Evolutionary conservation across 139 green algal genomes (phyloP), one percentile per base, ranked within the genome.

Genomic region (Chlorella sp.): DNA sequence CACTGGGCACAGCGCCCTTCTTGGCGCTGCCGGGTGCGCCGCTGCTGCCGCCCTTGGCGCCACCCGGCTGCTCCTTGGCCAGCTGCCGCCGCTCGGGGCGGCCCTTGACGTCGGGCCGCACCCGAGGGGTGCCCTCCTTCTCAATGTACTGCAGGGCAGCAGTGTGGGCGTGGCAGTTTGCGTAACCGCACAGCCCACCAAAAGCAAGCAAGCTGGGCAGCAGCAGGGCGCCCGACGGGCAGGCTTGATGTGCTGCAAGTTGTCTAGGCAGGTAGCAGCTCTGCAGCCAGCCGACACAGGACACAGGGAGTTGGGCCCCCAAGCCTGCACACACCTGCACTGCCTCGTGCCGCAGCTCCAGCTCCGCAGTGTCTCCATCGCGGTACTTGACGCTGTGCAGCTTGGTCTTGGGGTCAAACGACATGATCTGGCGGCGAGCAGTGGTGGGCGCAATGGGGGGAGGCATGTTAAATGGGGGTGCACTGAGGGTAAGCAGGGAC

Each of bases 321-420:
- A 55, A 55, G 44, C 7, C 7, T 23, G 12, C 2, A 21, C 51
- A 15, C 51, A 60, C 51, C 32, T 70, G 64, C 80, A 95, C 88
- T 7, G 92, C 90, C 86, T 95, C 92, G 64, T 95, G 68, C 62
- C 60, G 51, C 47, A 95, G 88, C 23, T 44, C 28, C 32, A 91
- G 76, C 41, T 78, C 25, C 85, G 93, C 86, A 38, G 86, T 62
- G 56, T 95, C 92, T 15, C 92, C 92, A 68, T 95, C 92, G 26
- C 91, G 86, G 83, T 94, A 95, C 41, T 68, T 78, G 38, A 95
- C 68, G 13, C 32, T 83, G 86, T 95, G 92, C 64, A 72, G 69
- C 26, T 72, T 72, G 16, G 80, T 87, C 30, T 75, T 38, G 9
- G 83, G 28, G 74, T 95, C 88, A 32, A 89, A 95, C 5, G 56